Evolutionary conservation across 1,284 basidiomycete genomes (phyloP).

Genomic region (Rhizopogon hawkerae): DNA sequence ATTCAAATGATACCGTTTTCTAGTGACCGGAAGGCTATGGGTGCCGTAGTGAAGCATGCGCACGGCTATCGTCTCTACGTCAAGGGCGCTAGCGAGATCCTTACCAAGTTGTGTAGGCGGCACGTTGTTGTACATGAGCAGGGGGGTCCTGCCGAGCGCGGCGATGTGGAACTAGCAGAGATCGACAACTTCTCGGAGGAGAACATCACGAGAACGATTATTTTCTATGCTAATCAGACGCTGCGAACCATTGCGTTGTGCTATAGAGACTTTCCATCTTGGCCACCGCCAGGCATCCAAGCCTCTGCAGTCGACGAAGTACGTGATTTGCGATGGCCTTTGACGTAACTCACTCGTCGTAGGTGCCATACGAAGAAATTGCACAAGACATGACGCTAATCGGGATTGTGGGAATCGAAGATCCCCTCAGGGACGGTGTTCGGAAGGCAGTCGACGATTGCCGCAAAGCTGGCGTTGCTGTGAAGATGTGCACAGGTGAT

Average conservation of each 20-base stretch:
- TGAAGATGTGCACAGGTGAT: constrained; percentile 99
- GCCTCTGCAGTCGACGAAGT: constrained; percentile 50
- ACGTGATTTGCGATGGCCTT: constrained; percentile 6
- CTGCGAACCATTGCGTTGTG: constrained; percentile 90
- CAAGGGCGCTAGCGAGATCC: constrained; percentile 93
- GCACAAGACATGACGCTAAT: constrained; percentile 76
- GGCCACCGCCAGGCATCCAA: constrained; percentile 64
- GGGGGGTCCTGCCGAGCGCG: constrained; percentile 11
- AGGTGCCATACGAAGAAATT: constrained; percentile 69
- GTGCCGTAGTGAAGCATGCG: constrained; percentile 67
- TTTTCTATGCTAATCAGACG: constrained; percentile 94
- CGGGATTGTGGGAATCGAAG: constrained; percentile 89
- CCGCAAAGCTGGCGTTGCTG: constrained; percentile 81
- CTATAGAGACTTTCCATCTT: constrained; percentile 80
- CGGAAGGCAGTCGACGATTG: constrained; percentile 83
- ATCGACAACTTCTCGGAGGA: constrained; percentile 62
- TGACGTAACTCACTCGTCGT: constrained; percentile 2
- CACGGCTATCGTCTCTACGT: constrained; percentile 69
- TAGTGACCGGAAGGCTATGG: constrained; percentile 95
- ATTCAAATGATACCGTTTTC: constrained; percentile 94
- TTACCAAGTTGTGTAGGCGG: constrained; percentile 65
- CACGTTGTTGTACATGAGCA: constrained; percentile 59
- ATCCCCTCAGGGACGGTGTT: constrained; percentile 89
- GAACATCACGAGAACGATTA: constrained; percentile 86
- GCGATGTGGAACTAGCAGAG: constrained; percentile 45